Conservation (phyloP, 306 rosid genomes). For the Vicia faba region DNA sequence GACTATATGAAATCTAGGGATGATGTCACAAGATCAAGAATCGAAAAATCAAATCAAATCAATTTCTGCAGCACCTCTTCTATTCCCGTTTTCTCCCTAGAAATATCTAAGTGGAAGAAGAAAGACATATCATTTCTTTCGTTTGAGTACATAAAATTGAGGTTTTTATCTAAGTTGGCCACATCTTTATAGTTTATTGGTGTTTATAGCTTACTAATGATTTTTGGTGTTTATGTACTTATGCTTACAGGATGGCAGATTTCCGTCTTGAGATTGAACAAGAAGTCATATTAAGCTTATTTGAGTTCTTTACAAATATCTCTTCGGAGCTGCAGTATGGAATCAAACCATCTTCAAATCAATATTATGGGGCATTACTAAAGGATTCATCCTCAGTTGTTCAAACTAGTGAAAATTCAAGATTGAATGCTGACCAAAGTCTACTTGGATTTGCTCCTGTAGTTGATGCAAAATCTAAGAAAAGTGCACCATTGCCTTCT, state of each 20-base stretch:
- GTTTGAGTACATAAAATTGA: constrained; percentile 79
- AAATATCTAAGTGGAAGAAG: constrained; percentile 93
- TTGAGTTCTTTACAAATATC: constrained; percentile 67
- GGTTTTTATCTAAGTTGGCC: constrained; percentile 53
- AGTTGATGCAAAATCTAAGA: constrained; percentile 44
- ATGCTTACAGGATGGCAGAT: constrained; percentile 82
- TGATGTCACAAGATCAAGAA: constrained; percentile 44
- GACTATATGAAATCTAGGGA: constrained; percentile 50
- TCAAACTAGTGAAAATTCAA: constrained; percentile 43
- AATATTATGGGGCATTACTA: constrained; percentile 38
- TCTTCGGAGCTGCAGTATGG: constrained; percentile 58
- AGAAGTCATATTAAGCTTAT: constrained; percentile 83
- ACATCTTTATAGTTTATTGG: constrained; percentile 12
- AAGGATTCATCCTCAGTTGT: constrained; percentile 46
- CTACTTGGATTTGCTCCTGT: constrained; percentile 42
- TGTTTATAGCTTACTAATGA: background rate
- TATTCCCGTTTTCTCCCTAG: constrained; percentile 69
- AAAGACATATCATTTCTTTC: constrained; percentile 82
- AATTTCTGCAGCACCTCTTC: constrained; percentile 45
- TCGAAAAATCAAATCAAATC: constrained; percentile 50
- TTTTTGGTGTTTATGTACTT: constrained; percentile 13
- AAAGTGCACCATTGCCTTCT: constrained; percentile 54
- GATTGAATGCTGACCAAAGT: constrained; percentile 45
- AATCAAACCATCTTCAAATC: constrained; percentile 55
- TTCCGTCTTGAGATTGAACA: constrained; percentile 90